Evolutionary conservation across 768 basidiomycete species (phyloP).

Genomic region (Lactarius trivialis): DNA sequence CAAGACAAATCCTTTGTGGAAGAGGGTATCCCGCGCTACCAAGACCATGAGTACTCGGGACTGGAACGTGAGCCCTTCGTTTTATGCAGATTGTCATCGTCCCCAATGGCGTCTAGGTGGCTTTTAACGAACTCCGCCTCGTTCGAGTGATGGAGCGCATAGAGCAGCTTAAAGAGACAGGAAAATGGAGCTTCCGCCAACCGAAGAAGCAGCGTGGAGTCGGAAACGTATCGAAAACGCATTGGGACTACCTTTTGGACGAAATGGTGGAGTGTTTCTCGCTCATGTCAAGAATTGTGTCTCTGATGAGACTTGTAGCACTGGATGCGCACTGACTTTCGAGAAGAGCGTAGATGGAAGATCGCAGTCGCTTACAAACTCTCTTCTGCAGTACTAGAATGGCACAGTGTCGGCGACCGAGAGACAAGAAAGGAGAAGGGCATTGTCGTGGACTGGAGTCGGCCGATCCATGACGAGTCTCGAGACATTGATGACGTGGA

Average conservation of each 20-base stretch:
- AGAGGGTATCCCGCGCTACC: constrained; percentile 56
- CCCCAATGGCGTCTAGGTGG: constrained; percentile 43
- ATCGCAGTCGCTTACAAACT: constrained; percentile 75
- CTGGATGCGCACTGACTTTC: constrained; percentile 96
- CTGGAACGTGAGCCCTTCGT: constrained; percentile 59
- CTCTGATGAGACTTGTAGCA: constrained; percentile 43
- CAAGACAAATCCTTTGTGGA: constrained; percentile 70
- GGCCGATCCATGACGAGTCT: constrained; percentile 32
- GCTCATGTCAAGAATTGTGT: constrained; percentile 1
- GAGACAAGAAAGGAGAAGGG: constrained; percentile 62
- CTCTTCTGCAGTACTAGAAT: constrained; percentile 76
- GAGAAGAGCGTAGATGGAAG: constrained; percentile 94
- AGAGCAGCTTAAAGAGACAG: constrained; percentile 71
- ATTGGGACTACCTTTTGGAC: constrained; percentile 95
- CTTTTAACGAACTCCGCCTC: constrained; percentile 71
- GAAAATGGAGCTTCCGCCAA: constrained; percentile 88
- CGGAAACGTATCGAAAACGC: constrained; percentile 67
- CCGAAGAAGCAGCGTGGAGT: constrained; percentile 89
- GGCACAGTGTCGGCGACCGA: constrained; percentile 67
- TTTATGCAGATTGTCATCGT: background rate
- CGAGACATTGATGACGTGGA: constrained; percentile 35
- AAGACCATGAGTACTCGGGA: constrained; percentile 78
- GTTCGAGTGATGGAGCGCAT: constrained; percentile 78
- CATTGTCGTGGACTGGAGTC: constrained; percentile 61
- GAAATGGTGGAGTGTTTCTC: constrained; percentile 68